phyloP scores from a whole-genome alignment of 1,139 yeast species.

The Saccharomycopsis hybrid region DNA sequence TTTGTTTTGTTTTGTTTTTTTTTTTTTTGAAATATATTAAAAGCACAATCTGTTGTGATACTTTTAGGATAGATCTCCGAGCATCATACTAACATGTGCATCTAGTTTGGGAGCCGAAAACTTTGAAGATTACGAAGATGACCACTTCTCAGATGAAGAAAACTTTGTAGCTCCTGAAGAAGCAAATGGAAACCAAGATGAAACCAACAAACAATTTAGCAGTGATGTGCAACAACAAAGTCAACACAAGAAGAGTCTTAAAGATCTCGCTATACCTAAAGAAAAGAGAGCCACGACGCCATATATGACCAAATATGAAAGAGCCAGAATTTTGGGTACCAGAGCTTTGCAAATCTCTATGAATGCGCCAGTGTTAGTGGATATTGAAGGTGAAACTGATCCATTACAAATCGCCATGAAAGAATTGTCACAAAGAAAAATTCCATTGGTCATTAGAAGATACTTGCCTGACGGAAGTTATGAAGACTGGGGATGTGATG shows the following conservation, averaged over 20 bases:
- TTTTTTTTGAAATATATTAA: too few relatives aligned
- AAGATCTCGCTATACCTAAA: conserved; percentile 82
- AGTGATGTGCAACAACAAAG: conserved; percentile 57
- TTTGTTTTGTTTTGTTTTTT: too few relatives aligned
- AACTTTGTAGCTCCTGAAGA: conserved; percentile 41
- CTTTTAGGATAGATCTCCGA: too few relatives aligned
- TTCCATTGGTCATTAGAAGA: conserved; percentile 91
- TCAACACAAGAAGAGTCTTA: conserved; percentile 58
- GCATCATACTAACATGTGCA: too few relatives aligned
- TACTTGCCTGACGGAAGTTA: conserved; percentile 94
- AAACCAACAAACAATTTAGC: conserved; percentile 40
- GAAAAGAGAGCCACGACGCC: conserved; percentile 93
- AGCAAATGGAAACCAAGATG: conserved; percentile 30
- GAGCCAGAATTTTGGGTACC: conserved; percentile 95
- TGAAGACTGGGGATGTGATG: conserved; percentile 99
- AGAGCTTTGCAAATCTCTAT: conserved; percentile 93
- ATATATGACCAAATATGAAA: conserved; percentile 96
- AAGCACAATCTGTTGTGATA: too few relatives aligned
- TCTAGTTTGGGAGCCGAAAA: conserved; percentile 33
- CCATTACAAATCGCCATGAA: conserved; percentile 98
- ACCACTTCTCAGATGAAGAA: conserved; percentile 66
- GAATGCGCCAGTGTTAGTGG: conserved; percentile 98
- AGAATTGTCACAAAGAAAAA: conserved; percentile 89
- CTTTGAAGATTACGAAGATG: conserved; percentile 76
- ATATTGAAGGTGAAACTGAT: conserved; percentile 97